These are phyloP conservation scores for Plasmodiophora brassicae DNA, from an alignment of 208 protist genomes.

Conservation along the genomic window DNA sequence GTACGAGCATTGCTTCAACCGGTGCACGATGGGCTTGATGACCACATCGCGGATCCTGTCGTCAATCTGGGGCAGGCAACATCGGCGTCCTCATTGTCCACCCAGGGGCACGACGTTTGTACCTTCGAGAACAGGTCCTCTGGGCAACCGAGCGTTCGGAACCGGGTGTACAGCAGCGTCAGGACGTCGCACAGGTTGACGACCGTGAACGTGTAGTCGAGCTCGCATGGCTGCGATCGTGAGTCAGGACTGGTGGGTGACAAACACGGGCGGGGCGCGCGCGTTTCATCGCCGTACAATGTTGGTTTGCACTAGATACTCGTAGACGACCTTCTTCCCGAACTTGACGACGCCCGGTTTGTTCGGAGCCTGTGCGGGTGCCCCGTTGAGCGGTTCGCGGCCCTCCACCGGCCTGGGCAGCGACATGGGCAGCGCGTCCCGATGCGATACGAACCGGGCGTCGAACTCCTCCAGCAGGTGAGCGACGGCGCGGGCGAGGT, in stretches of 20 bases:
- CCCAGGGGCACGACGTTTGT: neutral
- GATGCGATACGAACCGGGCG: neutral
- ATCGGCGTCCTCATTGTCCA: neutral
- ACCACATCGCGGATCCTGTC: neutral
- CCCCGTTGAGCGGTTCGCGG: neutral
- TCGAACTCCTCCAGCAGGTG: constrained; percentile 8
- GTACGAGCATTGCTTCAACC: constrained; percentile 16
- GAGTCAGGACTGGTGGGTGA: no score
- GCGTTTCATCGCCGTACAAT: neutral
- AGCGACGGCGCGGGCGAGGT: neutral
- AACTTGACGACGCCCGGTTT: neutral
- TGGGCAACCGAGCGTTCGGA: neutral
- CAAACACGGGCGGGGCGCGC: no score
- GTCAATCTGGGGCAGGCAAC: neutral
- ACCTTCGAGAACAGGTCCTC: constrained; percentile 14
- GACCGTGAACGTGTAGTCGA: constrained; percentile 19
- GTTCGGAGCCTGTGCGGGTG: neutral
- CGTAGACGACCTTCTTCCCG: neutral
- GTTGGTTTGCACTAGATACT: neutral
- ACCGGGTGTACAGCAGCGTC: neutral
- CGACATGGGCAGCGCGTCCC: neutral
- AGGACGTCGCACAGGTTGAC: neutral
- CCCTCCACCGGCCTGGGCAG: neutral
- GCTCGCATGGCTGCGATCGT: neutral
- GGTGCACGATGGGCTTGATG: neutral